A percentile compares a stretch with the other conserved stretches of the same genome.
Evolutionary conservation across 305 asterid genomes (phyloP).

Genomic region (Withania somnifera): DNA sequence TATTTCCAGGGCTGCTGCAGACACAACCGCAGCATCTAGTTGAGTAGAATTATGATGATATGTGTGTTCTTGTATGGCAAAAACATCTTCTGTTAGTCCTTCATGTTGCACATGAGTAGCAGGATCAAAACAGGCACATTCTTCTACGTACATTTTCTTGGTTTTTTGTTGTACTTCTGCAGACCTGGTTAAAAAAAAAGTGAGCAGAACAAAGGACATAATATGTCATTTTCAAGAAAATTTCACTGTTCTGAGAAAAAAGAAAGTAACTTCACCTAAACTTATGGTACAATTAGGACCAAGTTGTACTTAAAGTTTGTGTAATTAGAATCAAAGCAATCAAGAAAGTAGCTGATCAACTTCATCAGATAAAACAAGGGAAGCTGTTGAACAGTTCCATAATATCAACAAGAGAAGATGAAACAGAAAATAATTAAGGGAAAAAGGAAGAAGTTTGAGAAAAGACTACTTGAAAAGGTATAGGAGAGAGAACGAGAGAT

Average conservation of each 20-base stretch:
- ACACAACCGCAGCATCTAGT: constrained; percentile 15
- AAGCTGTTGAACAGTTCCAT: neutral
- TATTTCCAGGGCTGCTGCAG: constrained; percentile 29
- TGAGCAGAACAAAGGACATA: neutral
- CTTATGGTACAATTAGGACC: neutral
- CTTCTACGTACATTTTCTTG: constrained; percentile 46
- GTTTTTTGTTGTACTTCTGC: neutral
- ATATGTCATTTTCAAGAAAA: neutral
- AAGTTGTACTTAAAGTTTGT: neutral
- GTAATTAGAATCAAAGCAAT: neutral
- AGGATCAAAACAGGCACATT: constrained; percentile 45
- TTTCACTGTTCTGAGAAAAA: neutral
- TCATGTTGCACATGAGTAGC: constrained; percentile 22
- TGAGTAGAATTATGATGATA: constrained; percentile 4
- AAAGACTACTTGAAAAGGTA: neutral
- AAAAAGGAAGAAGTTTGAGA: neutral
- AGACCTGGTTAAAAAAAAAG: constrained; percentile 4
- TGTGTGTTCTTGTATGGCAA: constrained; percentile 20
- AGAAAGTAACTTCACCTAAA: neutral
- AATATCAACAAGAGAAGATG: neutral
- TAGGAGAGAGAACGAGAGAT: neutral
- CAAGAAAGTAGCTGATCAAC: constrained; percentile 1
- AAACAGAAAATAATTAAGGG: neutral
- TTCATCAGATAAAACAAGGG: neutral
- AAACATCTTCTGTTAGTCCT: constrained; percentile 33